Evolutionary conservation across 345 rosid genomes (phyloP), one percentile per base, ranked within the genome.

Genomic region (Heritiera fomes): DNA sequence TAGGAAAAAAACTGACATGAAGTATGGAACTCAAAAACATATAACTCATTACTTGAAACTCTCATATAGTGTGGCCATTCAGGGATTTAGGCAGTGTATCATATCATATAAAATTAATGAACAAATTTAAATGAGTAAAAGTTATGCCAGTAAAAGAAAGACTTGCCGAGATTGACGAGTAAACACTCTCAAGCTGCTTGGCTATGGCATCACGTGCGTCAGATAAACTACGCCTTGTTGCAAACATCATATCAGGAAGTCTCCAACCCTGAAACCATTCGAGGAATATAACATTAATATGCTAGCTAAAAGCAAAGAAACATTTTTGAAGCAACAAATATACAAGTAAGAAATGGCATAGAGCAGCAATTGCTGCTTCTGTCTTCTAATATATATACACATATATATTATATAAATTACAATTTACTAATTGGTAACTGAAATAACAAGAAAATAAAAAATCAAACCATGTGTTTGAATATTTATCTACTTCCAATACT

Each of bases 201-300:
- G 91, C 95, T 68, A 96, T 83, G 75, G 87, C 80, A 76, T 85
- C 83, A 79, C 97, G 87, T 75, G 99, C 97, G 79, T 94, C 99
- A 79, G 93, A 87, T 80, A 96, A 86, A 80, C 95, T 83, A 63
- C 95, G 95, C 79, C 90, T 91, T 4, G 99, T 92, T 6, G 97
- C 98, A 88, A 96, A 96, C 97, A 89, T 94, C 88, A 96, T 79
- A 86, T 96, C 95, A 58, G 97, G 93, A 90, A 96, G 93, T 71
- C 90, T 91, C 94, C 94, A 96, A 2, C 99, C 99, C 98, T 96
- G 85, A 63, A 69, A 81, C 53, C 41, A 75, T 76, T 79, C 46
- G 69, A 40, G 30, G 12, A 74, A 67, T 41, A 77, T 15, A 76
- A 78, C 15, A 50, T 17, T 30, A 30, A 43, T 12, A 18, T 50